Evolutionary conservation across 768 basidiomycete genomes (phyloP).

Genomic region (Amanita fuliginea): DNA sequence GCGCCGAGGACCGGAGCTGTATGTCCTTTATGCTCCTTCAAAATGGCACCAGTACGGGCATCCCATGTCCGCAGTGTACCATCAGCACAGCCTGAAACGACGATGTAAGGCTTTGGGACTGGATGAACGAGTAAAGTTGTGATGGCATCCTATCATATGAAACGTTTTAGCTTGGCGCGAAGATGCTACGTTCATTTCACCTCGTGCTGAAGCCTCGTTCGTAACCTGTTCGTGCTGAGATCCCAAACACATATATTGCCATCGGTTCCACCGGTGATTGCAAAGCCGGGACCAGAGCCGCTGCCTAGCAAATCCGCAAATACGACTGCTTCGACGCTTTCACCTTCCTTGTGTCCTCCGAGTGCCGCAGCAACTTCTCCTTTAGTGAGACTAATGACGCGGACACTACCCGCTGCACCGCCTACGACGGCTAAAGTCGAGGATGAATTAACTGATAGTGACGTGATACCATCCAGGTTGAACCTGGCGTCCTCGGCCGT

Average conservation of each 20-base stretch:
- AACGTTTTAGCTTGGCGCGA: not conserved
- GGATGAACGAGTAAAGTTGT: constrained; percentile 73
- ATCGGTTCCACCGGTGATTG: constrained; percentile 85
- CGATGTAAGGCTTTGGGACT: constrained; percentile 58
- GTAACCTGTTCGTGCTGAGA: constrained; percentile 71
- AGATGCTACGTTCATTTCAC: constrained; percentile 26
- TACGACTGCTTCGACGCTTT: constrained; percentile 79
- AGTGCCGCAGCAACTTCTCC: constrained; percentile 74
- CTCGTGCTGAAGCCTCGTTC: constrained; percentile 74
- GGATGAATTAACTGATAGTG: constrained; percentile 73
- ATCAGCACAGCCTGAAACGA: constrained; percentile 86
- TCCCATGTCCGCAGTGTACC: constrained; percentile 88
- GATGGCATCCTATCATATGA: constrained; percentile 69
- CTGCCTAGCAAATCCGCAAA: constrained; percentile 62
- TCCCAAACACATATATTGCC: constrained; percentile 96
- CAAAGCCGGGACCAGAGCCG: constrained; percentile 49
- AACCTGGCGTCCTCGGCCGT: constrained; percentile 62
- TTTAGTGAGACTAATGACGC: constrained; percentile 78
- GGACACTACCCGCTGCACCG: constrained; percentile 73
- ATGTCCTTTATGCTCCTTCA: constrained; percentile 80
- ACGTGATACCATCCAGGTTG: constrained; percentile 74
- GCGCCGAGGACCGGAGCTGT: constrained; percentile 65
- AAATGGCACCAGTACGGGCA: constrained; percentile 65
- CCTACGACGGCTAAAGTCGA: constrained; percentile 91
- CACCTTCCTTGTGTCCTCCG: constrained; percentile 75